phyloP scores from a whole-genome alignment of 2,329 filamentous ascomycete genomes.

The Sarocladiaceae sp. region DNA sequence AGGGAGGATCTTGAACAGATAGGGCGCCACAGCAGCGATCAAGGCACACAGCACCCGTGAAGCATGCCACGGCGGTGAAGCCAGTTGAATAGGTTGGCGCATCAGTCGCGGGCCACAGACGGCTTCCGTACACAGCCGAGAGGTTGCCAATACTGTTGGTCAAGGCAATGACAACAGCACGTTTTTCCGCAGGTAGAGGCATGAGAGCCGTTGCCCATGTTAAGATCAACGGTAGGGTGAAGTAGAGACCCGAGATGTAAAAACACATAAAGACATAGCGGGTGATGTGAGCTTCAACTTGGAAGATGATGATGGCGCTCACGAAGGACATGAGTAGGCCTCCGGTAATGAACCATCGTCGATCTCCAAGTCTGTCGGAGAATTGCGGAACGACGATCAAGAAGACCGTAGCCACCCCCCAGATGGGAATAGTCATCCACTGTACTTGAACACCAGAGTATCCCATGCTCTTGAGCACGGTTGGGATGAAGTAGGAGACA shows the following conservation, averaged over 20 bases:
- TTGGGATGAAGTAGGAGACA: slow-evolving; percentile 52
- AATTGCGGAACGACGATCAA: slow-evolving; percentile 19
- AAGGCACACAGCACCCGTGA: slow-evolving; percentile 12
- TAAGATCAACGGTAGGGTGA: slow-evolving; percentile 25
- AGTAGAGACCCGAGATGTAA: slow-evolving; percentile 26
- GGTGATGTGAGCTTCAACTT: slow-evolving; percentile 29
- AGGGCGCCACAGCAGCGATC: slow-evolving; percentile 14
- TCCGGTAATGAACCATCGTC: slow-evolving; percentile 22
- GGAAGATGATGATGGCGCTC: slow-evolving; percentile 24
- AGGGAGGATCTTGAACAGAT: slow-evolving; percentile 15
- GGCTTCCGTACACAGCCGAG: slow-evolving; percentile 19
- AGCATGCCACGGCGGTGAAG: slow-evolving; percentile 12
- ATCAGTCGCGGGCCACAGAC: slow-evolving; percentile 22
- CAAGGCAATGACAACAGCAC: slow-evolving; percentile 26
- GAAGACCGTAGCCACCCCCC: slow-evolving; percentile 22
- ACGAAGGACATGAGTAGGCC: slow-evolving; percentile 19
- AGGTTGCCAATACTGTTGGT: slow-evolving; percentile 23
- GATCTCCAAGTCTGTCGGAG: slow-evolving; percentile 22
- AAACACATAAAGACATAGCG: slow-evolving; percentile 31
- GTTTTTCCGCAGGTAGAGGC: slow-evolving; percentile 26
- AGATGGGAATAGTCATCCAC: slow-evolving; percentile 39
- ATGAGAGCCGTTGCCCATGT: slow-evolving; percentile 25
- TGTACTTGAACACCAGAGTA: slow-evolving; percentile 38
- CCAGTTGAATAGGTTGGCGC: slow-evolving; percentile 13
- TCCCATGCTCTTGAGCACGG: slow-evolving; percentile 43